phyloP scores from a whole-genome alignment of 441 rosid genomes.

The Bocquillonia castaneifolia region DNA sequence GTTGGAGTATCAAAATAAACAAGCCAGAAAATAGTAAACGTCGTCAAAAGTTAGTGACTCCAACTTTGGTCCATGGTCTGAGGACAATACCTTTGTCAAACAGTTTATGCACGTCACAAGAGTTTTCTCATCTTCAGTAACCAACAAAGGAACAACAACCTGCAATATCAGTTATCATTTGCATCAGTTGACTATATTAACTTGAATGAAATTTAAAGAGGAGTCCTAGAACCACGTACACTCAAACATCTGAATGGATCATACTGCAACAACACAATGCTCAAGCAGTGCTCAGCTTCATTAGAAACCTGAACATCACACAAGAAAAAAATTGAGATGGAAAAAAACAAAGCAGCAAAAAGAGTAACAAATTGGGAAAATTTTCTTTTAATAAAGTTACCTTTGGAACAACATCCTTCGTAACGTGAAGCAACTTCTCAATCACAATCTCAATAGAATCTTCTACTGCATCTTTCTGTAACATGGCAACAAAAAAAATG shows the following conservation, averaged over 20 bases:
- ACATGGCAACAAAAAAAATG: slow-evolving; percentile 13
- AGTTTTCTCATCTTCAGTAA: slow-evolving; percentile 89
- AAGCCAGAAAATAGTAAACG: not conserved
- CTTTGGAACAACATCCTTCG: slow-evolving; percentile 58
- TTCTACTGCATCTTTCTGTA: slow-evolving; percentile 78
- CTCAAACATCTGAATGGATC: slow-evolving; percentile 95
- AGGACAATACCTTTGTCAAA: slow-evolving; percentile 69
- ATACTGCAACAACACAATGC: slow-evolving; percentile 61
- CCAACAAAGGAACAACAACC: slow-evolving; percentile 86
- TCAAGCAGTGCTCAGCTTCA: slow-evolving; percentile 90
- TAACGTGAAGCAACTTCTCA: slow-evolving; percentile 79
- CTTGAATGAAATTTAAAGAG: slow-evolving; percentile 9
- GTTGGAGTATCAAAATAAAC: not conserved
- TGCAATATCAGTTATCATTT: slow-evolving; percentile 32
- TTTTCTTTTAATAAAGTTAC: slow-evolving; percentile 30
- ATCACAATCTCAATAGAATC: slow-evolving; percentile 84
- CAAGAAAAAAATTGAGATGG: slow-evolving; percentile 20
- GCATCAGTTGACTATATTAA: slow-evolving; percentile 16
- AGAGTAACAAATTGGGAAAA: not conserved
- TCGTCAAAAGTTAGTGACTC: not conserved
- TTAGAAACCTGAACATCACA: slow-evolving; percentile 53
- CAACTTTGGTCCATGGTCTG: not conserved
- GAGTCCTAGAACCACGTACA: slow-evolving; percentile 43
- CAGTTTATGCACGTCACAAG: slow-evolving; percentile 90
- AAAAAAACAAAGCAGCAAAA: slow-evolving; percentile 14